Evolutionary conservation across 805 yeast species (phyloP).

Genomic region (Starmerella davenportii): DNA sequence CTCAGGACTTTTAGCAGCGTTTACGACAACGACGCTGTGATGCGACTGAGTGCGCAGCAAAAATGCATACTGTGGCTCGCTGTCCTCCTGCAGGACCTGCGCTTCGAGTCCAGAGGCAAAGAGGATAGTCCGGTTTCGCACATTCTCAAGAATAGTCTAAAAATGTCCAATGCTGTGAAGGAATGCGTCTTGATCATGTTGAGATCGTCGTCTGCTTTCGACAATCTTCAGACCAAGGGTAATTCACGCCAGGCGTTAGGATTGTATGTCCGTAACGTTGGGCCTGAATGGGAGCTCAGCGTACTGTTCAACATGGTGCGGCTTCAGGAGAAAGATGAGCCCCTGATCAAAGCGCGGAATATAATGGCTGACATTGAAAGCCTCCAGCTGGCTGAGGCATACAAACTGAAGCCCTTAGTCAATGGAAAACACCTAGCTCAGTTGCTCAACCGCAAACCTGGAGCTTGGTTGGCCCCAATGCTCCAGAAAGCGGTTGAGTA

Average conservation of each 20-base stretch:
- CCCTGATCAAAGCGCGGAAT: not conserved
- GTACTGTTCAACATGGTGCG: not conserved
- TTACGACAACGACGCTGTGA: not conserved
- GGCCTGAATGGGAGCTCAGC: constrained; percentile 28
- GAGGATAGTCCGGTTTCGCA: constrained; percentile 27
- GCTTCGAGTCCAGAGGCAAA: constrained; percentile 26
- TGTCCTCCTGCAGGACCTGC: constrained; percentile 29
- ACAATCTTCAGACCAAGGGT: constrained; percentile 16
- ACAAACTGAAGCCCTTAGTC: constrained; percentile 42
- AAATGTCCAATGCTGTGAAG: constrained; percentile 31
- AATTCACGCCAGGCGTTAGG: constrained; percentile 34
- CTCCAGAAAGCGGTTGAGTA: constrained; percentile 42
- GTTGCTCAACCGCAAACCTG: constrained; percentile 35
- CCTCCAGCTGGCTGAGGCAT: constrained; percentile 26
- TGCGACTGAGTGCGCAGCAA: not conserved
- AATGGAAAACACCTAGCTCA: constrained; percentile 50
- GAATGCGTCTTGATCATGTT: constrained; percentile 35
- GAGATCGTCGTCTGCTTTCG: constrained; percentile 2
- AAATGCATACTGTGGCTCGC: constrained; percentile 29
- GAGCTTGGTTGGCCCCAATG: constrained; percentile 55
- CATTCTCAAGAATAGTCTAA: constrained; percentile 48
- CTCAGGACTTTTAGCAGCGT: not conserved
- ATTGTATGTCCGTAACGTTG: constrained; percentile 35
- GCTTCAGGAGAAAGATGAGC: not conserved
- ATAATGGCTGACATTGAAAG: not conserved